phyloP scores from a whole-genome alignment of 1,139 yeast species.

The Hansenula sp. region DNA sequence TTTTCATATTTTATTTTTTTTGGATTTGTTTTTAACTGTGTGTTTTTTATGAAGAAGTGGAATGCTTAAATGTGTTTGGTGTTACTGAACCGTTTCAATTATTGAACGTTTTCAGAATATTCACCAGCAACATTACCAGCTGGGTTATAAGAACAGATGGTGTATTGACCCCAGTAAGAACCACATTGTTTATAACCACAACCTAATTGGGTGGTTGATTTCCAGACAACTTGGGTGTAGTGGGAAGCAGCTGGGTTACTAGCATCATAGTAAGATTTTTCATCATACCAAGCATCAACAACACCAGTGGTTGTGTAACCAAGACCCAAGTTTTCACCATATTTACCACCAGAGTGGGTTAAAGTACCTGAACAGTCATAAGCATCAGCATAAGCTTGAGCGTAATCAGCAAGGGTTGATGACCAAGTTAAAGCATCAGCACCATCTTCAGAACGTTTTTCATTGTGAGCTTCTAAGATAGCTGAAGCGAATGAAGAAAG shows the following conservation, averaged over 20 bases:
- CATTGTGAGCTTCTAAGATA: constrained; percentile 60
- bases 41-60: no score
- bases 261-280: constrained; percentile 56
- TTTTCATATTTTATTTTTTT: no score
- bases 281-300: constrained; percentile 82
- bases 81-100: no score
- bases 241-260: constrained; percentile 45
- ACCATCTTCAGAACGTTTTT: constrained; percentile 61
- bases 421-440: constrained; percentile 65
- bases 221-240: constrained; percentile 88
- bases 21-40: no score
- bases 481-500: constrained; percentile 24
- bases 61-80: no score
- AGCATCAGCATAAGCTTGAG: constrained; percentile 63
- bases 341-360: constrained; percentile 71
- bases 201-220: constrained; percentile 60
- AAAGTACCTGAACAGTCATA: constrained; percentile 68
- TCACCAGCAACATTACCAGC: constrained; percentile 54
- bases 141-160: constrained; percentile 58
- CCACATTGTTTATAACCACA: constrained; percentile 59
- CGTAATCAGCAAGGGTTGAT: constrained; percentile 53
- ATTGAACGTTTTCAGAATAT: constrained; percentile 28
- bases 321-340: constrained; percentile 85
- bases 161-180: constrained; percentile 46
- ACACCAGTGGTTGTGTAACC: constrained; percentile 62